A percentile compares a stretch with the other conserved stretches of the same genome.
These are phyloP conservation scores for Populus trichocarpa DNA, from an alignment of 441 rosid genomes.

Conservation along the genomic window DNA sequence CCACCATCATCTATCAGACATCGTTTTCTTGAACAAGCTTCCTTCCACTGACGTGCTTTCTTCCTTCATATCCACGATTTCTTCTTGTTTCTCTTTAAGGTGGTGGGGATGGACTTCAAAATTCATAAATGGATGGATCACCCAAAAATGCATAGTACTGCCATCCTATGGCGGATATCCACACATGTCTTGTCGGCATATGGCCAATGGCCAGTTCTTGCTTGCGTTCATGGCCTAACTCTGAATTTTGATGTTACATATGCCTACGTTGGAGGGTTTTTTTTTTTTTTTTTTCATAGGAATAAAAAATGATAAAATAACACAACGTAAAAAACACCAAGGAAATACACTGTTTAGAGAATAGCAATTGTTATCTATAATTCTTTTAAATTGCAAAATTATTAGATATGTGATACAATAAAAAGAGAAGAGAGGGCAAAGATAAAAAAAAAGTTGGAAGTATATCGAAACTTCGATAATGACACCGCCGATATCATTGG, in stretches of 20 bases:
- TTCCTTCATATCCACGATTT: neutral
- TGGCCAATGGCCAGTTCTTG: conserved; percentile 24
- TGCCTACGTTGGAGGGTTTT: no score
- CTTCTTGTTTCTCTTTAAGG: neutral
- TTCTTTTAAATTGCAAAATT: no score
- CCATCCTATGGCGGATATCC: neutral
- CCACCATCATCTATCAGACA: conserved; percentile 1
- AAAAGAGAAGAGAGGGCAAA: no score
- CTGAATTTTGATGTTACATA: neutral
- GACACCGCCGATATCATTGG: rapidly evolving
- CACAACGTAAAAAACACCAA: rapidly evolving
- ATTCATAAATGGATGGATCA: no score
- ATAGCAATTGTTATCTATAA: no score
- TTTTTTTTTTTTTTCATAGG: no score
- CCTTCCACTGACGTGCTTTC: neutral
- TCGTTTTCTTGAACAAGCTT: conserved; percentile 24
- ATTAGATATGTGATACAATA: no score
- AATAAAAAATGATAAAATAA: no score
- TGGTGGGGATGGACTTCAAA: no score
- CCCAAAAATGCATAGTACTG: neutral
- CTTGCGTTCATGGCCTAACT: neutral
- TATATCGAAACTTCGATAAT: no score
- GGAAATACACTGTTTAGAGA: no score
- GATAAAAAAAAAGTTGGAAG: rapidly evolving
- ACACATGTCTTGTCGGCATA: conserved; percentile 21